Evolutionary conservation across 176 grass and related monocot genomes (phyloP).

Genomic region (Hordeum vulgare): DNA sequence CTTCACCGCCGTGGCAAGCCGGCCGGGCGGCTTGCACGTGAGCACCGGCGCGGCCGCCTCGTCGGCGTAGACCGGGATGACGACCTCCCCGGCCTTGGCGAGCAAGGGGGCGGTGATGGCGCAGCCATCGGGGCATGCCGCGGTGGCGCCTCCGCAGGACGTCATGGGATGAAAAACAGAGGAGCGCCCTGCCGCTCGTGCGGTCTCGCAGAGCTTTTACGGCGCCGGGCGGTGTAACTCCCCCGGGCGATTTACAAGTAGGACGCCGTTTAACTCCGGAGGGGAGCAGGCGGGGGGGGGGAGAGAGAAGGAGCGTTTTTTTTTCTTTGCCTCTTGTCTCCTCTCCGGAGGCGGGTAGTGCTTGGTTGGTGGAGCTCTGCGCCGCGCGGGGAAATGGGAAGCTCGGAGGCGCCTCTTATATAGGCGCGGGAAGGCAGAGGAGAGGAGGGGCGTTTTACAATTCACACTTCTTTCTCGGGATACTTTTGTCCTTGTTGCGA

Average conservation of each 20-base stretch:
- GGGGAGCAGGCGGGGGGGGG: too few relatives aligned
- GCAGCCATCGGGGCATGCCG: conserved; percentile 16
- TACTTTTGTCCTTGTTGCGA: too few relatives aligned
- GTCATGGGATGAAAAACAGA: conserved; percentile 26
- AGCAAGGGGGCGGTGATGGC: conserved; percentile 27
- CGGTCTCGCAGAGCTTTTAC: conserved; percentile 10
- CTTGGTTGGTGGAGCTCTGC: conserved; percentile 12
- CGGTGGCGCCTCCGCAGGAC: conserved; percentile 3
- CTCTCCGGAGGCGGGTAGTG: conserved; percentile 14
- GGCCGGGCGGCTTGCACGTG: conserved; percentile 21
- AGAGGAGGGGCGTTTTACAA: not conserved
- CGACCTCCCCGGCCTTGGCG: conserved; percentile 16
- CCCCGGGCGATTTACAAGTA: conserved; percentile 3
- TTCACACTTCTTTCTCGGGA: too few relatives aligned
- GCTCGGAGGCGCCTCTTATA: not conserved
- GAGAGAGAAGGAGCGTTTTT: not conserved
- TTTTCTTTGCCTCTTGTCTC: conserved; percentile 21
- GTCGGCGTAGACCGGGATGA: not conserved
- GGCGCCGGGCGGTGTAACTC: conserved; percentile 12
- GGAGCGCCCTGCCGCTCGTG: conserved; percentile 11
- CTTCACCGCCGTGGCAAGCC: conserved; percentile 20
- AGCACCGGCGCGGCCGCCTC: conserved; percentile 25
- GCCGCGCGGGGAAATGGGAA: conserved; percentile 11
- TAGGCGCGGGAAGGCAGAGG: not conserved
- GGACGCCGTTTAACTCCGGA: not conserved